phyloP scores from a whole-genome alignment of 106 monocot genomes.

The Cymbidium sinense region DNA sequence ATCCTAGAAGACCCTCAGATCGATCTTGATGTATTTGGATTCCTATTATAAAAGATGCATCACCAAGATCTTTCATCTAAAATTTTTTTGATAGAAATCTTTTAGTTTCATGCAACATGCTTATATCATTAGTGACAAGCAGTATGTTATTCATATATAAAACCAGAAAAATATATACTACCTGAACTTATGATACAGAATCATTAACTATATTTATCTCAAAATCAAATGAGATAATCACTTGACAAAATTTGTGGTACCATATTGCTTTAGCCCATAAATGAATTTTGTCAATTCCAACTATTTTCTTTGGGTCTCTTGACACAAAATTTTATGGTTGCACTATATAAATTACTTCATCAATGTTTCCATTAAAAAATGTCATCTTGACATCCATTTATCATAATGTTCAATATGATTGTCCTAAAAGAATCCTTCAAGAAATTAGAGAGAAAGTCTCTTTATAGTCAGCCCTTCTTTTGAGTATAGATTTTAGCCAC shows the following conservation, averaged over 20 bases:
- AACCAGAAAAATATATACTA: not conserved
- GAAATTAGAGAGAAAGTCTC: not conserved
- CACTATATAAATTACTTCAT: not conserved
- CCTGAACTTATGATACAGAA: not conserved
- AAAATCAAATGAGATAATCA: not conserved
- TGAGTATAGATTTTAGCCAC: not conserved
- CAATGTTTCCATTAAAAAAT: not conserved
- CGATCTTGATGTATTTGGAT: too few relatives aligned
- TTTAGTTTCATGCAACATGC: not conserved
- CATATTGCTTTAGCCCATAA: not conserved
- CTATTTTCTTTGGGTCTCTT: too few relatives aligned
- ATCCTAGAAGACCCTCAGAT: too few relatives aligned
- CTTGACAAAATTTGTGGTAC: not conserved
- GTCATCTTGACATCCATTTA: not conserved
- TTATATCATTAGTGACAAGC: not conserved
- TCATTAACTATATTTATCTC: not conserved
- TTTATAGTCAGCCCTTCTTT: not conserved
- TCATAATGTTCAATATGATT: not conserved
- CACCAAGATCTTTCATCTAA: not conserved
- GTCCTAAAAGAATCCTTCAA: not conserved
- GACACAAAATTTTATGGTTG: too few relatives aligned
- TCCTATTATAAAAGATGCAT: too few relatives aligned
- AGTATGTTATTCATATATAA: not conserved
- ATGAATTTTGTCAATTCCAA: not conserved
- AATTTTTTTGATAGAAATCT: not conserved